Base-by-base conservation (phyloP, 192 early-diverging fungal genomes). In the Glomus cerebriforme region DNA sequence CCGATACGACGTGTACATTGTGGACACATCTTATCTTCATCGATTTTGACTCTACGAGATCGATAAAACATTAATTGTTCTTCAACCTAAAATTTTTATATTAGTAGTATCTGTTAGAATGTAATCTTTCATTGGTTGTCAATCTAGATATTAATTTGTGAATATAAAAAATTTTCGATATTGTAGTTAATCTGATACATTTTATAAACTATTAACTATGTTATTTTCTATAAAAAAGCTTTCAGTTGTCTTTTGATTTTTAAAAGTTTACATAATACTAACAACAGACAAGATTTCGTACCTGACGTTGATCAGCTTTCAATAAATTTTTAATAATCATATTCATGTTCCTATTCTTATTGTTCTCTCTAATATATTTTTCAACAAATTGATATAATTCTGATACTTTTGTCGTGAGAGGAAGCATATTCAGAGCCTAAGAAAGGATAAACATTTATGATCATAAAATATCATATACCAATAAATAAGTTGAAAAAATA, bases 21-120 rank as follows among this genome's bases (percentile, higher is more conserved):
- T 47, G 92, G 88, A 78, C 94, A 95, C 90, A 93, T 91, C 19
- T 87, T 85, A 68, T 95, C 94, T 22, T 95, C 94, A 10, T 90
- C 88, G 35, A 94, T 91, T 66, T 86, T 86, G 27, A 95, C 90
- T 43, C 87, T 79, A 39, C 86, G 79, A 13, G 87, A 87, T 49
- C 88, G 86, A 32, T 91, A 87, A 71, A 85, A 88, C 22, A 87
- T 83, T 68, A 92, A 73, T 66, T 91, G 86, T 79, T 92, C 88
- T 80, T 95, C 88, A 19, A 89, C 87, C 90, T 93, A 73, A 22
- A n/a, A 78, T n/a, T 3, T 45, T 58, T 24, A 29, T 37, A 7
- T 19, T 32, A 65, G n/a, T n/a, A n/a, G n/a, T n/a, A n/a, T n/a
- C n/a, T n/a, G n/a, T n/a, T n/a, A n/a, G n/a, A n/a, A n/a, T n/a